A percentile compares a stretch with the other conserved stretches of the same genome.
These are phyloP conservation scores for Termitomyces sp. DNA, from an alignment of 768 basidiomycete species.

Conservation along the genomic window DNA sequence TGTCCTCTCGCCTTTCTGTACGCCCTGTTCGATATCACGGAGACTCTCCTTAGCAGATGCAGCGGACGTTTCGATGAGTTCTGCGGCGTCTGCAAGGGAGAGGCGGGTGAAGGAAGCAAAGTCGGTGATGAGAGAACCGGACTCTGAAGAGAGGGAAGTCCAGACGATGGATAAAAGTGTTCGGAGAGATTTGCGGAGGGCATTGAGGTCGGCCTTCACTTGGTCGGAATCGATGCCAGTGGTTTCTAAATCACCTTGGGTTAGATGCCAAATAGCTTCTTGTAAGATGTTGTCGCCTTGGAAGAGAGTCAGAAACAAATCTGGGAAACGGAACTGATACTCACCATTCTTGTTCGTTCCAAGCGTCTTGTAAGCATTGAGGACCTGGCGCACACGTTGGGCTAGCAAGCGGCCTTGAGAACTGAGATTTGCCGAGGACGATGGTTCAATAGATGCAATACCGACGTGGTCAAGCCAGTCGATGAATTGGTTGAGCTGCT, in stretches of 20 bases:
- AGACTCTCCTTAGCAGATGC: slow-evolving; percentile 47
- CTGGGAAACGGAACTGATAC: neutral
- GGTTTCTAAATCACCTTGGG: slow-evolving; percentile 44
- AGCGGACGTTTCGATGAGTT: slow-evolving; percentile 52
- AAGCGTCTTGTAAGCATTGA: slow-evolving; percentile 57
- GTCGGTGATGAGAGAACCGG: slow-evolving; percentile 52
- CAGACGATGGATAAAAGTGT: slow-evolving; percentile 51
- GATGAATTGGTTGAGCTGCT: slow-evolving; percentile 50
- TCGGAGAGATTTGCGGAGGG: slow-evolving; percentile 47
- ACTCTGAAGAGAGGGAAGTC: slow-evolving; percentile 50
- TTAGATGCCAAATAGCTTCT: slow-evolving; percentile 62
- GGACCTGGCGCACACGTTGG: slow-evolving; percentile 43
- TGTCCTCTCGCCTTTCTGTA: slow-evolving; percentile 53
- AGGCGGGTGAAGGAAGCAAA: slow-evolving; percentile 64
- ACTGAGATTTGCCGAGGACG: slow-evolving; percentile 40
- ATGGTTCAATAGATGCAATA: slow-evolving; percentile 43
- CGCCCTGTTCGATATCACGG: slow-evolving; percentile 52
- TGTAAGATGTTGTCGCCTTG: slow-evolving; percentile 65
- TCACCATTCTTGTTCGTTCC: slow-evolving; percentile 56
- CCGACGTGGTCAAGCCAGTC: slow-evolving; percentile 52
- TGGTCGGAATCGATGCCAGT: slow-evolving; percentile 36
- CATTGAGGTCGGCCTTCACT: slow-evolving; percentile 45
- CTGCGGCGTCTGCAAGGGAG: slow-evolving; percentile 64
- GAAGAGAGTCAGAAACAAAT: neutral
- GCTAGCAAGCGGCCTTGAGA: slow-evolving; percentile 52